These are phyloP conservation scores for Alternaria burnsii DNA, from an alignment of 2,329 filamentous ascomycete species.

Conservation along the genomic window DNA sequence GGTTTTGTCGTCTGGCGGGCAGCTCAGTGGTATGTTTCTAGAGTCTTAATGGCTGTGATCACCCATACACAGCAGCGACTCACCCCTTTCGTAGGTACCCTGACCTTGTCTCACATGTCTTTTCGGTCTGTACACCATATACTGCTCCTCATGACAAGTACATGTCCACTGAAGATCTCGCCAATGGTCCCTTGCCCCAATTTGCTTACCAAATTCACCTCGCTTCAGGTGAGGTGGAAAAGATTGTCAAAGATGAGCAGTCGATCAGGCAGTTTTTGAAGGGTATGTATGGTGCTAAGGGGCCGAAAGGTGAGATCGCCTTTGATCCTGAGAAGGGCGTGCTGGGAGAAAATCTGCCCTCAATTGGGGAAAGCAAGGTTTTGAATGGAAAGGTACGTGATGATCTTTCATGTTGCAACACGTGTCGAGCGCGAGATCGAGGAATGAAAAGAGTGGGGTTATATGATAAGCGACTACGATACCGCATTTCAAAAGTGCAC, in stretches of 20 bases:
- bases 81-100: constrained; percentile 54
- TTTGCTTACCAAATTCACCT: constrained; percentile 89
- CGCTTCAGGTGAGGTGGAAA: constrained; percentile 66
- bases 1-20: constrained; percentile 78
- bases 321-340: constrained; percentile 71
- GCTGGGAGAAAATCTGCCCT: constrained; percentile 68
- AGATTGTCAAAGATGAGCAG: constrained; percentile 61
- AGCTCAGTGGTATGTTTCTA: constrained; percentile 64
- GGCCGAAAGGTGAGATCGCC: constrained; percentile 62
- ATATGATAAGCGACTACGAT: neutral
- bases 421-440: constrained; percentile 6
- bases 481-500: neutral
- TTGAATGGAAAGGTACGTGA: constrained; percentile 67
- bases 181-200: constrained; percentile 67
- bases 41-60: neutral
- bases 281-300: constrained; percentile 73
- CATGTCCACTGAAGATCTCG: constrained; percentile 66
- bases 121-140: constrained; percentile 81
- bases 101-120: constrained; percentile 74
- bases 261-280: constrained; percentile 75
- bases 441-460: neutral
- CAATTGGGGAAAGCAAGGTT: constrained; percentile 65
- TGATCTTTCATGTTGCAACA: constrained; percentile 11
- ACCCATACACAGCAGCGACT: neutral
- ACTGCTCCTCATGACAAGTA: constrained; percentile 62